Base-by-base conservation (phyloP, 371 early-diverging fungal species). In the Entomophthora muscae region DNA sequence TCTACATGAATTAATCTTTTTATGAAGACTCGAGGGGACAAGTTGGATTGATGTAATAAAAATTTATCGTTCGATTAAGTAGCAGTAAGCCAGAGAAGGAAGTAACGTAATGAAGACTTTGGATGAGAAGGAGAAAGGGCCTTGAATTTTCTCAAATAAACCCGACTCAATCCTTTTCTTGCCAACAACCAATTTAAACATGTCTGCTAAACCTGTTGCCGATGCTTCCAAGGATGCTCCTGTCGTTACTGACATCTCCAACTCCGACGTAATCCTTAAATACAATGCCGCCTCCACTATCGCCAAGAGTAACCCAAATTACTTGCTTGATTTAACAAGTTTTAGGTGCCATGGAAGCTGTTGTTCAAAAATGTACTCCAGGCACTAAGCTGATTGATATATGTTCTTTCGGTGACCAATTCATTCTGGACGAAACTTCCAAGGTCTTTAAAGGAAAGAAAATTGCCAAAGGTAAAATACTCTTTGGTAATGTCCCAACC, bases 271-370 rank as follows among this genome's bases (percentile, higher is more conserved):
- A 52, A 75, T 89, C 68, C 78, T 78, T 67, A 91, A 91, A 78
- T 95, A 92, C 78, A 86, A 84, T 77, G 80, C 84, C 52, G 91
- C 92, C 27, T 88, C 91, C 61, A 82, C 81, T 26, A 86, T 91
- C 68, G 79, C 90, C 68, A 88, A 91, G 75, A 77, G 85, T 87
- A 79, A n/a, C n/a, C n/a, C n/a, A n/a, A n/a, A n/a, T n/a, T n/a
- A n/a, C n/a, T n/a, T n/a, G n/a, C n/a, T n/a, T n/a, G n/a, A n/a
- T 22, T n/a, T 53, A 3, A 24, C 23, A 13, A 30, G 10, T 64
- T 61, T 63, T 71, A 84, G 85, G 72, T 67, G 86, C 82, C 66
- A 75, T 90, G 67, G 77, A 74, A 57, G 75, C 83, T 73, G 81
- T 87, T 32, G 75, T 86, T 68, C 76, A 78, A 62, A 77, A 81